These are phyloP conservation scores for Komagataella kurtzmanii DNA, from an alignment of 805 yeast species.

Conservation along the genomic window DNA sequence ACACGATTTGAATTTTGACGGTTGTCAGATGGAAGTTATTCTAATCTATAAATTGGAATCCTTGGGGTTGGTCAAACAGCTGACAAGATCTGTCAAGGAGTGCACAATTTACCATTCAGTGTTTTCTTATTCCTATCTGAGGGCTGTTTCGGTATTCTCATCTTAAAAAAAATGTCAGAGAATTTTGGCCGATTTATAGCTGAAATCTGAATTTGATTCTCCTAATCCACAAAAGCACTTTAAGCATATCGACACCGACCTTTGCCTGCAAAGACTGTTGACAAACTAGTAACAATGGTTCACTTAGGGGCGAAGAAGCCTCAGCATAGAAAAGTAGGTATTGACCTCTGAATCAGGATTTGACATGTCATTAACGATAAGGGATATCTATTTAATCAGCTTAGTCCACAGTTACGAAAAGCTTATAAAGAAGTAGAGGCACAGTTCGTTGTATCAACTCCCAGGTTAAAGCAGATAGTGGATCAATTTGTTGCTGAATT, in stretches of 20 bases:
- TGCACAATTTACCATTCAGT: not conserved
- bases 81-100: not conserved
- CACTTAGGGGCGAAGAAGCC: slow-evolving; percentile 78
- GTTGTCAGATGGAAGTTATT: not conserved
- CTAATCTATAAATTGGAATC: too few relatives aligned
- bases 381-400: slow-evolving; percentile 1
- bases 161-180: not conserved
- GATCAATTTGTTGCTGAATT: slow-evolving; percentile 70
- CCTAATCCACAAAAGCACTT: not conserved
- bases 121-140: not conserved
- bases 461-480: slow-evolving; percentile 50
- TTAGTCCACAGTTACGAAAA: slow-evolving; percentile 15
- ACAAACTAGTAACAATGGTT: slow-evolving; percentile 36
- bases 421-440: slow-evolving; percentile 46
- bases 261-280: not conserved
- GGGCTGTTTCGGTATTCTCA: not conserved
- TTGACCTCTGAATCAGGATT: not conserved
- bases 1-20: not conserved
- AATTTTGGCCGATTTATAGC: not conserved
- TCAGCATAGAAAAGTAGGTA: slow-evolving; percentile 54
- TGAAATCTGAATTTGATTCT: not conserved
- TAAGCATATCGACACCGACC: not conserved
- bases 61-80: not conserved
- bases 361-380: not conserved
- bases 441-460: slow-evolving; percentile 48